A percentile compares a stretch with the other conserved stretches of the same genome.
phyloP scores from a whole-genome alignment of 805 yeast species.

The Schwanniomyces sp. region DNA sequence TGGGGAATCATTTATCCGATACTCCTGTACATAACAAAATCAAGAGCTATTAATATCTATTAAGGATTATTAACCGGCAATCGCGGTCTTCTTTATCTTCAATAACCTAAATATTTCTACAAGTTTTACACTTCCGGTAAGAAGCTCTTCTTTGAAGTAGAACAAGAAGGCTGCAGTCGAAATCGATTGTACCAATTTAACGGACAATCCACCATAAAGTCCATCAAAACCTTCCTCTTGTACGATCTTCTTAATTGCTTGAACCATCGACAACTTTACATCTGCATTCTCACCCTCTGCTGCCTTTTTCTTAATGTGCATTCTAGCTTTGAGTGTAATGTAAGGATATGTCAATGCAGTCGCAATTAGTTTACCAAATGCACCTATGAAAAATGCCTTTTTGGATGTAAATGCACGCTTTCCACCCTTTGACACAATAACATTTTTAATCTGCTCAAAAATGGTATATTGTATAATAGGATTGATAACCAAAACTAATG shows the following conservation, averaged over 20 bases:
- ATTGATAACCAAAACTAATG: constrained; percentile 78
- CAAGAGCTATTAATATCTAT: not conserved
- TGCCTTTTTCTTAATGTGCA: constrained; percentile 56
- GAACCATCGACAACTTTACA: constrained; percentile 39
- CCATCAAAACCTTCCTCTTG: constrained; percentile 71
- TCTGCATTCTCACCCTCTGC: constrained; percentile 10
- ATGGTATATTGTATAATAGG: constrained; percentile 92
- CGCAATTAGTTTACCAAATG: constrained; percentile 86
- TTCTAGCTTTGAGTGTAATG: constrained; percentile 83
- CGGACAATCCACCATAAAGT: constrained; percentile 76
- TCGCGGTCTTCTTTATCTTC: constrained; percentile 16
- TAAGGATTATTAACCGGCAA: not conserved
- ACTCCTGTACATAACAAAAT: no score
- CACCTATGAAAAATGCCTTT: constrained; percentile 86
- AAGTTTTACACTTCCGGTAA: constrained; percentile 54
- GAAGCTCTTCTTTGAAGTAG: constrained; percentile 85
- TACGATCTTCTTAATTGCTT: constrained; percentile 58
- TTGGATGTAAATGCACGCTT: constrained; percentile 54
- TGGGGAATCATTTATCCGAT: no score
- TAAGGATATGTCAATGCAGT: constrained; percentile 89
- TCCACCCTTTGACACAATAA: constrained; percentile 55
- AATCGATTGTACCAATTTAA: constrained; percentile 81
- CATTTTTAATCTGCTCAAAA: constrained; percentile 80
- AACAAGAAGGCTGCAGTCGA: constrained; percentile 87
- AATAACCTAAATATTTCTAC: constrained; percentile 42